A percentile compares a stretch with the other conserved stretches of the same genome.
These are phyloP conservation scores for Nitzschia putrida DNA, from an alignment of 108 stramenopile genomes.

Conservation along the genomic window DNA sequence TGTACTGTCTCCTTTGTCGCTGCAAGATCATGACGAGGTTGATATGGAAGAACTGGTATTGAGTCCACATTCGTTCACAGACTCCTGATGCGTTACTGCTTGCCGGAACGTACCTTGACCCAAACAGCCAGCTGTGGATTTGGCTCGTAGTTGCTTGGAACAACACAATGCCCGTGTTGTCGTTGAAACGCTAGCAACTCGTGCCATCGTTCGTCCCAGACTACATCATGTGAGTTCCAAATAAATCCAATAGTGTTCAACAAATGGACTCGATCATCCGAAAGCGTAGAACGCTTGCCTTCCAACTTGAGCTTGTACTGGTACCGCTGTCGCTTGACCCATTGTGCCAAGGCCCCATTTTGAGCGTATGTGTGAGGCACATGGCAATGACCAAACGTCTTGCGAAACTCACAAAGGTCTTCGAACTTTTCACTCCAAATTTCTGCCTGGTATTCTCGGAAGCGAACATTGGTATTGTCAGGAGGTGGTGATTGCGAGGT, in stretches of 20 bases:
- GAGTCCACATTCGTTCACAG: too few species aligned
- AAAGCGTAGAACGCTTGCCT: slow-evolving; percentile 47
- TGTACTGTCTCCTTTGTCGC: slow-evolving; percentile 58
- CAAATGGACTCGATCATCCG: slow-evolving; percentile 43
- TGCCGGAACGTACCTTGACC: slow-evolving; percentile 32
- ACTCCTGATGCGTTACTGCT: not conserved
- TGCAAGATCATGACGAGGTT: not conserved
- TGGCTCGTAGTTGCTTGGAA: slow-evolving; percentile 38
- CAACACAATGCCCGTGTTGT: slow-evolving; percentile 43
- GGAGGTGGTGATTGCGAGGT: not conserved
- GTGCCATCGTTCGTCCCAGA: slow-evolving; percentile 38
- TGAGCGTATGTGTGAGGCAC: slow-evolving; percentile 36
- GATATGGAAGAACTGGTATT: too few species aligned
- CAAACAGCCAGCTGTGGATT: slow-evolving; percentile 52
- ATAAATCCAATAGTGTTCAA: slow-evolving; percentile 53
- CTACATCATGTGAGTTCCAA: slow-evolving; percentile 53
- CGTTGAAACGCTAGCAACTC: slow-evolving; percentile 28
- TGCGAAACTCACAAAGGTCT: slow-evolving; percentile 34
- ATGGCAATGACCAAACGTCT: slow-evolving; percentile 42
- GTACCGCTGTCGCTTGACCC: slow-evolving; percentile 56
- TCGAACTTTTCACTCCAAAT: slow-evolving; percentile 47
- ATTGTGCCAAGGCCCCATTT: slow-evolving; percentile 35
- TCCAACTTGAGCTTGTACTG: slow-evolving; percentile 58
- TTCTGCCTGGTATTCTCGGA: slow-evolving; percentile 37
- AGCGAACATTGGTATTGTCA: slow-evolving; percentile 15